Evolutionary conservation across 2,329 filamentous ascomycete species (phyloP).

Genomic region (Aspergillus flavus): DNA sequence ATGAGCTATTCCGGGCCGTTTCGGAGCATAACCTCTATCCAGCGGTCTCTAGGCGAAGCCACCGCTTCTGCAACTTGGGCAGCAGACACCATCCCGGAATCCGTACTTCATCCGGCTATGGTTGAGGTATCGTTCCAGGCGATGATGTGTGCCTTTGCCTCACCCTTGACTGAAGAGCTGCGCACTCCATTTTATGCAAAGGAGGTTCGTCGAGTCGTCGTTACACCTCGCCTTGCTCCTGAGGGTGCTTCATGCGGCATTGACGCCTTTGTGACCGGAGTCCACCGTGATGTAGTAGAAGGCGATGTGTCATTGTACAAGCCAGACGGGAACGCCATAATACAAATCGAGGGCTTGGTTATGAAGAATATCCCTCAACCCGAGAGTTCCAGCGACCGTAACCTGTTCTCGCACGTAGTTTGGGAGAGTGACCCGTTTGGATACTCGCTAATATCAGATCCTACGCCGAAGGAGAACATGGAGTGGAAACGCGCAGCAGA

Average conservation of each 20-base stretch:
- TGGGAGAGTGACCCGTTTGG: slow-evolving; percentile 4
- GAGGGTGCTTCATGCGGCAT: not conserved
- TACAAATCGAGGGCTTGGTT: slow-evolving; percentile 5
- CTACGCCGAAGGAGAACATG: not conserved
- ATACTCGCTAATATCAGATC: not conserved
- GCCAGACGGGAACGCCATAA: not conserved
- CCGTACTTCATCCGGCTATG: not conserved
- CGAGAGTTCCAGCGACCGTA: not conserved
- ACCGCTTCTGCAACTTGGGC: not conserved
- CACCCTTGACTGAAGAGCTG: not conserved
- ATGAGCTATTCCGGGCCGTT: not conserved
- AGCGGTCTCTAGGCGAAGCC: not conserved
- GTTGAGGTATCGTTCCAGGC: slow-evolving; percentile 5
- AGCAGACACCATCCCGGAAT: not conserved
- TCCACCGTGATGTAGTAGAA: not conserved
- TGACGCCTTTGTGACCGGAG: not conserved
- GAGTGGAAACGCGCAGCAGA: not conserved
- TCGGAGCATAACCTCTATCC: slow-evolving; percentile 1
- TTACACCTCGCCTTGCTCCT: not conserved
- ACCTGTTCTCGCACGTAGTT: not conserved
- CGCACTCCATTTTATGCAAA: not conserved
- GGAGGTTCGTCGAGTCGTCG: not conserved
- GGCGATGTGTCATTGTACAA: slow-evolving; percentile 2
- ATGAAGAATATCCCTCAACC: not conserved
- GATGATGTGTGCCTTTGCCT: not conserved